These are phyloP conservation scores for Xerocomellus intermedius DNA, from an alignment of 768 basidiomycete species.

Conservation along the genomic window DNA sequence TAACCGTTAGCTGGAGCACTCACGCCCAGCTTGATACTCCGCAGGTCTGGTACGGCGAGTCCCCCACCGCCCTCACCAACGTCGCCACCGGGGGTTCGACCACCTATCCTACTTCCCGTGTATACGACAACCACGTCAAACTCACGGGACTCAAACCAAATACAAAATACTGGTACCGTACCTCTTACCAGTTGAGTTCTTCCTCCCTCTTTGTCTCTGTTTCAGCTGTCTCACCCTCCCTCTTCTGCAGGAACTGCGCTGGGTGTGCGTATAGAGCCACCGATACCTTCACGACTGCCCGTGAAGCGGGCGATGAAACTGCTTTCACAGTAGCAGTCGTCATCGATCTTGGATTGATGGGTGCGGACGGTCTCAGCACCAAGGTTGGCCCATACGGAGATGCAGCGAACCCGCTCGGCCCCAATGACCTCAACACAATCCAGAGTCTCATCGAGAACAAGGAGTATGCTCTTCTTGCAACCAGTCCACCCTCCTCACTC, in stretches of 20 bases:
- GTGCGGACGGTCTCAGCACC: conserved; percentile 29
- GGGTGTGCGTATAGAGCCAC: conserved; percentile 26
- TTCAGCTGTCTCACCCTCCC: not conserved
- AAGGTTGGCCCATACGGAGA: conserved; percentile 25
- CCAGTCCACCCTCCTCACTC: not conserved
- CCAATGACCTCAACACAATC: conserved; percentile 28
- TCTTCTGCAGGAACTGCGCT: conserved; percentile 20
- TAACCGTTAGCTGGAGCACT: conserved; percentile 30
- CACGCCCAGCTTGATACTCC: conserved; percentile 18
- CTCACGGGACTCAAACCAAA: conserved; percentile 22
- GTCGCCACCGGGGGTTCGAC: conserved; percentile 20
- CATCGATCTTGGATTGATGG: conserved; percentile 30
- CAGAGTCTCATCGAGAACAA: conserved; percentile 29
- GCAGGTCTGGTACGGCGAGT: conserved; percentile 26
- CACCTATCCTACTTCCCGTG: conserved; percentile 26
- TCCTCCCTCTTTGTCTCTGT: not conserved
- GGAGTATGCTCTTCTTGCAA: conserved; percentile 16
- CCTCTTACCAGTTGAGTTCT: conserved; percentile 24
- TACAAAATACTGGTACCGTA: conserved; percentile 30
- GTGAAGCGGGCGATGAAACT: conserved; percentile 15
- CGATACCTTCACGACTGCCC: conserved; percentile 28
- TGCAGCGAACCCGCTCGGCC: conserved; percentile 22
- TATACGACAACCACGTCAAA: conserved; percentile 30
- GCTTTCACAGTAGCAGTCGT: conserved; percentile 26
- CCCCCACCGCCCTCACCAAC: conserved; percentile 16